These are phyloP conservation scores for Hymenoscyphus infarciens DNA, from an alignment of 2,329 filamentous ascomycete genomes.

Conservation along the genomic window DNA sequence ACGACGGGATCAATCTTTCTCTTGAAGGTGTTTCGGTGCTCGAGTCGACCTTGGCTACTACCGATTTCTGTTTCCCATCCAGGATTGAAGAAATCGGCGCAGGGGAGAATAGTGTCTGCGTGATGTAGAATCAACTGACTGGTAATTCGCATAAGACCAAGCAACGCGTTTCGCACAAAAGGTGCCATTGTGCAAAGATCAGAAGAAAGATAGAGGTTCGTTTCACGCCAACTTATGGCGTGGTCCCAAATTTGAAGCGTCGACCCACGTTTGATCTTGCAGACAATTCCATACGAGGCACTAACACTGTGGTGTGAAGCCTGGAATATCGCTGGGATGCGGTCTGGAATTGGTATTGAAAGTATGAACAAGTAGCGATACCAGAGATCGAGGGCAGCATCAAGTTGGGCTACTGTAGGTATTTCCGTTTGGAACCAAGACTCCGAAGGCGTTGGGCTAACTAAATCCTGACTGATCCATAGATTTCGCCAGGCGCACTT, in stretches of 20 bases:
- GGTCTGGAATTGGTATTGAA: conserved; percentile 42
- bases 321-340: conserved; percentile 54
- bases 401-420: conserved; percentile 44
- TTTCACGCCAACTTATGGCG: conserved; percentile 57
- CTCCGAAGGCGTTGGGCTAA: conserved; percentile 14
- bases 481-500: conserved; percentile 40
- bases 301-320: conserved; percentile 60
- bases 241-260: conserved; percentile 63
- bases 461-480: conserved; percentile 12
- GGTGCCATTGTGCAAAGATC: conserved; percentile 28
- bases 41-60: conserved; percentile 52
- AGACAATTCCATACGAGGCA: conserved; percentile 58
- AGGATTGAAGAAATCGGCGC: conserved; percentile 59
- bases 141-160: conserved; percentile 29
- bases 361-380: conserved; percentile 46
- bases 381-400: conserved; percentile 45
- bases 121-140: conserved; percentile 40
- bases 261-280: conserved; percentile 57
- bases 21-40: conserved; percentile 53
- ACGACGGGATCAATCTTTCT: conserved; percentile 62
- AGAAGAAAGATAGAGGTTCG: conserved; percentile 32
- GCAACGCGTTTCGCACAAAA: conserved; percentile 31
- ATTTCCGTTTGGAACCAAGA: conserved; percentile 43
- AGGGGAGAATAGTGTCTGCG: conserved; percentile 57
- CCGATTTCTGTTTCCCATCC: conserved; percentile 62